These are phyloP conservation scores for Alternaria panax DNA, from an alignment of 2,329 filamentous ascomycete species.

Conservation along the genomic window DNA sequence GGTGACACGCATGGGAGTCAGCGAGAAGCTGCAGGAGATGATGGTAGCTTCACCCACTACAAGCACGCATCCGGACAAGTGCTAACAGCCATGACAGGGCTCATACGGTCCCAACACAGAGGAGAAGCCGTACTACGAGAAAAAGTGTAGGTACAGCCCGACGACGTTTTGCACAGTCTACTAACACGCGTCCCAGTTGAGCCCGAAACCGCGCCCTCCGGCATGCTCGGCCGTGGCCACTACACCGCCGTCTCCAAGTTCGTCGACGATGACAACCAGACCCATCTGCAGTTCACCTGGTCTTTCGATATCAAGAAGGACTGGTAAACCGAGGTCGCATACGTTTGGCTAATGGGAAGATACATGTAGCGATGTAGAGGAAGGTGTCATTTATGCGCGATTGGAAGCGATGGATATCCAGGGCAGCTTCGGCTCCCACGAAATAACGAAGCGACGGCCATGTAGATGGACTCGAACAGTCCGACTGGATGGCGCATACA, in stretches of 20 bases:
- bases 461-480: conserved; percentile 16
- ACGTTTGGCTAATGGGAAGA: neutral
- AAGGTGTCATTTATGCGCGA: conserved; percentile 13
- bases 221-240: conserved; percentile 87
- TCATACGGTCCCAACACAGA: conserved; percentile 94
- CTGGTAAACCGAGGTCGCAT: conserved; percentile 66
- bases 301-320: conserved; percentile 96
- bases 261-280: conserved; percentile 92
- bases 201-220: conserved; percentile 88
- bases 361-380: conserved; percentile 17
- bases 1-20: conserved; percentile 87
- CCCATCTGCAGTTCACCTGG: conserved; percentile 93
- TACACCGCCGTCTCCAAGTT: conserved; percentile 92
- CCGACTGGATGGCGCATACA: conserved; percentile 10
- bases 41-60: conserved; percentile 68
- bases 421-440: conserved; percentile 19
- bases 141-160: conserved; percentile 75
- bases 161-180: neutral
- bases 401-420: conserved; percentile 26
- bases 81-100: conserved; percentile 63
- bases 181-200: conserved; percentile 66
- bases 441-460: conserved; percentile 38
- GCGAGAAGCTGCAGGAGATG: conserved; percentile 97
- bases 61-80: neutral
- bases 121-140: conserved; percentile 83